Conservation (phyloP, 768 basidiomycete genomes). For the Glaciozyma martinii region DNA sequence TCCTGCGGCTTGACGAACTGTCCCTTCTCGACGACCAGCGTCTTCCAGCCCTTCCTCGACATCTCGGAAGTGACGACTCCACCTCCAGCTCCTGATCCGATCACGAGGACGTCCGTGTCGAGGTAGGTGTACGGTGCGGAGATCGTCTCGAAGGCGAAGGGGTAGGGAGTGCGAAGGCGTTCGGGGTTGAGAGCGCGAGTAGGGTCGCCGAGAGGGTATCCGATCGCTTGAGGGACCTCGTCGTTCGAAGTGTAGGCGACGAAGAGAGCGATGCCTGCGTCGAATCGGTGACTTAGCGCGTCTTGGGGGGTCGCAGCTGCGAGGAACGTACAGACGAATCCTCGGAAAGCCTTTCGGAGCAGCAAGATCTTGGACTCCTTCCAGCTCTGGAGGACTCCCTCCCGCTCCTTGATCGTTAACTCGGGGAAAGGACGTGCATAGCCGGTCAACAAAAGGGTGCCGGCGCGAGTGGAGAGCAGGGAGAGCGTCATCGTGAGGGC, state of each 20-base stretch:
- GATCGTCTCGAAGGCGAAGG: conserved; percentile 19
- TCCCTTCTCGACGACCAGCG: conserved; percentile 34
- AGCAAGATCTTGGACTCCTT: conserved; percentile 9
- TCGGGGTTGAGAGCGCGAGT: conserved; percentile 8
- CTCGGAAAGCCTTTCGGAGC: conserved; percentile 19
- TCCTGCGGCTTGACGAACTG: conserved; percentile 28
- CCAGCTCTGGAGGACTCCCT: conserved; percentile 19
- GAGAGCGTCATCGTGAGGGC: conserved; percentile 5
- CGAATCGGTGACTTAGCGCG: background rate
- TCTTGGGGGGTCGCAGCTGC: background rate
- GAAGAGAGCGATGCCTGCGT: conserved; percentile 7
- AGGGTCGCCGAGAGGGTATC: conserved; percentile 16
- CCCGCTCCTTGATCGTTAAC: conserved; percentile 12
- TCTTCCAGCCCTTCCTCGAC: conserved; percentile 24
- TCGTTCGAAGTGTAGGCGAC: conserved; percentile 18
- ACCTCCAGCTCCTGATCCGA: conserved; percentile 33
- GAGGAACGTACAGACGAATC: conserved; percentile 6
- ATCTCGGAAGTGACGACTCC: conserved; percentile 31
- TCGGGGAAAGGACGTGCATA: conserved; percentile 10
- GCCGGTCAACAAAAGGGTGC: conserved; percentile 23
- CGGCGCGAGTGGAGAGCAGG: conserved; percentile 22
- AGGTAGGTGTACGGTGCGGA: conserved; percentile 2
- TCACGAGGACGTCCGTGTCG: conserved; percentile 33
- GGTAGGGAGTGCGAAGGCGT: conserved; percentile 8
- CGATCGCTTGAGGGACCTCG: conserved; percentile 11